These are phyloP conservation scores for Cenchrus purpureus DNA, from an alignment of 176 grass and related monocot genomes.

Conservation along the genomic window DNA sequence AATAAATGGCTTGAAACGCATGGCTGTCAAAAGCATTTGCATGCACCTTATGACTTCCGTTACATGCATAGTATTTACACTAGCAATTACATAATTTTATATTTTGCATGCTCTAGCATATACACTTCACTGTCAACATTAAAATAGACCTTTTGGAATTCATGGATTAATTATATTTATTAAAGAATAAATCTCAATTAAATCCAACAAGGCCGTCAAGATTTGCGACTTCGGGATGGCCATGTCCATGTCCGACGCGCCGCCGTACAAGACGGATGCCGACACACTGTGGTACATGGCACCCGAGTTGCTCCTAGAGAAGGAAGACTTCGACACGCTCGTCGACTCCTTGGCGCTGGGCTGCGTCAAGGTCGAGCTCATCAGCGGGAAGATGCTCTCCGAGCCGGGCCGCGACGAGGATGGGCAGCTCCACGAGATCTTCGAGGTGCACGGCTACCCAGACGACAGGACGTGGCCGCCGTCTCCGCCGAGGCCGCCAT, in stretches of 20 bases:
- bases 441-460: conserved; percentile 19
- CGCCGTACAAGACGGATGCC: neutral
- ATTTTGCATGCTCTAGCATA: too few species aligned
- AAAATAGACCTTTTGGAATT: too few species aligned
- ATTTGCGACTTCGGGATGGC: conserved; percentile 48
- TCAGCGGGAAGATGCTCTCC: conserved; percentile 14
- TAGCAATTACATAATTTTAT: too few species aligned
- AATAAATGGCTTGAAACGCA: too few species aligned
- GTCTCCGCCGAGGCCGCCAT: neutral
- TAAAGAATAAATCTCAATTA: too few species aligned
- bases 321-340: neutral
- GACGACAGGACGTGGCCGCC: neutral
- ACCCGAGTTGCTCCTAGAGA: conserved; percentile 33
- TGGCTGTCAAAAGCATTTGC: too few species aligned
- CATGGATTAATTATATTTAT: too few species aligned
- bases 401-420: neutral
- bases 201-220: neutral
- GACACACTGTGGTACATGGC: conserved; percentile 35
- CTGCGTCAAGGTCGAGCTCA: conserved; percentile 49
- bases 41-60: too few species aligned
- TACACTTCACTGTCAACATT: too few species aligned
- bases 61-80: too few species aligned
- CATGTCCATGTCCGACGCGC: neutral
- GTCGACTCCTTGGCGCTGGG: conserved; percentile 49
- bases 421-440: conserved; percentile 28